These are phyloP conservation scores for Leptographium flavum DNA, from an alignment of 2,329 filamentous ascomycete species.

Conservation along the genomic window DNA sequence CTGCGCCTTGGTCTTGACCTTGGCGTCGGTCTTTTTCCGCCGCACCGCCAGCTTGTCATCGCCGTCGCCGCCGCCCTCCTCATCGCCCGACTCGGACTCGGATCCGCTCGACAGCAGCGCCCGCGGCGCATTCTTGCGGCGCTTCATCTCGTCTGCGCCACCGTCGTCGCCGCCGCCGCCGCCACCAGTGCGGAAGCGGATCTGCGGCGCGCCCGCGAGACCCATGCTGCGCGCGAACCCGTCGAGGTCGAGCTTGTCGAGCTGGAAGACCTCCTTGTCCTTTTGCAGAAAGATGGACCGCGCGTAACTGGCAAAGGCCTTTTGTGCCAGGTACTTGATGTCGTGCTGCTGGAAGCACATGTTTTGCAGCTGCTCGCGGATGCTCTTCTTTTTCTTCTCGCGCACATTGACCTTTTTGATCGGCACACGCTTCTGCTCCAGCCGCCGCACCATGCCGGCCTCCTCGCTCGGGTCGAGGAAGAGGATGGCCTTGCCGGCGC, in stretches of 20 bases:
- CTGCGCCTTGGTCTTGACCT: conserved; percentile 87
- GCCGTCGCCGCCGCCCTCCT: conserved; percentile 13
- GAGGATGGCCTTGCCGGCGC: conserved; percentile 72
- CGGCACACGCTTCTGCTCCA: conserved; percentile 81
- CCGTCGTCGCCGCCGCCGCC: neutral
- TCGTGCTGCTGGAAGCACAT: conserved; percentile 94
- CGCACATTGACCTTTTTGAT: conserved; percentile 77
- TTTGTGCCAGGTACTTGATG: conserved; percentile 88
- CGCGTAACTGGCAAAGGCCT: conserved; percentile 85
- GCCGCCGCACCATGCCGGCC: conserved; percentile 69
- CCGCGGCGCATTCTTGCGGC: conserved; percentile 72
- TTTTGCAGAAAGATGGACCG: conserved; percentile 76
- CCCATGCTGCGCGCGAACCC: conserved; percentile 76
- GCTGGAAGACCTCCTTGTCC: conserved; percentile 81
- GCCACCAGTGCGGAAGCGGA: conserved; percentile 74
- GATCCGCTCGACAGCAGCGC: conserved; percentile 50
- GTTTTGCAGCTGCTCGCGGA: conserved; percentile 74
- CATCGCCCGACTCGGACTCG: conserved; percentile 32
- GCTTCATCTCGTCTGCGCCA: conserved; percentile 58
- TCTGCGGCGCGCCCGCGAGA: conserved; percentile 78
- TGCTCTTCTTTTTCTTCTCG: conserved; percentile 76
- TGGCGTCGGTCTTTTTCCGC: conserved; percentile 57
- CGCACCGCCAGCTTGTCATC: conserved; percentile 19
- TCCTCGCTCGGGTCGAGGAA: conserved; percentile 92
- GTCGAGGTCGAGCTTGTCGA: conserved; percentile 72